Base-by-base conservation (phyloP, 2,329 filamentous ascomycete genomes). In the Dactylellina leptospora region DNA sequence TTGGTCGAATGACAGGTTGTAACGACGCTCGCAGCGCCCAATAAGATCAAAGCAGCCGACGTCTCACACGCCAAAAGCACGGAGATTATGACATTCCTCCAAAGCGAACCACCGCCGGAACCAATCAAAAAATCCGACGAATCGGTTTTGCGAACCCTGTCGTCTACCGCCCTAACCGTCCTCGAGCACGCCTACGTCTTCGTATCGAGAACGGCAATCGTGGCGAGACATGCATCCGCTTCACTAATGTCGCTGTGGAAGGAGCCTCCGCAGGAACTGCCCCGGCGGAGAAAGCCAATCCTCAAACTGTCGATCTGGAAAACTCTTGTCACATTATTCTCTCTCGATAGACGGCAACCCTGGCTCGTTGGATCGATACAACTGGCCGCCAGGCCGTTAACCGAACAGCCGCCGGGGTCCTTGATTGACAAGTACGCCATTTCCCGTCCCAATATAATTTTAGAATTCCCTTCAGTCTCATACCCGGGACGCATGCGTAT, bases 351-450 rank as follows among this genome's bases (percentile, higher is more conserved):
- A 6, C 71, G 72, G n/a, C 76, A 76, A 44, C 76, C 76, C 20
- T 77, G 76, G 76, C 61, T 76, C 4, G 38, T 72, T 33, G 74
- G 73, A 8, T 71, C 50, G 38, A 36, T 76, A 47, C 64, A 69
- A 20, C 64, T 77, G 8, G 60, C 75, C 4, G 45, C 73, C 18
- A 70, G 59, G 11, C 75, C 76, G 1, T 44, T 77, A 51, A 69
- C 74, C 10, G 54, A 73, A 4, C 75, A 75, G n/a, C 22, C 66
- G 28, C 70, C 62, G 9, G 74, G 76, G 23, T 63, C 66, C 13
- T 45, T 75, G 16, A 56, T 76, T 50, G 75, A 77, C 60, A 60
- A 73, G 36, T 70, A 75, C 9, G 69, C 74, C 22, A 47, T 58
- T 45, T 36, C 51, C 51, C 25, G 18, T 51, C n/a, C 23, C 54